These are phyloP conservation scores for Fusarium beomiforme DNA, from an alignment of 2,329 filamentous ascomycete genomes.

Conservation along the genomic window DNA sequence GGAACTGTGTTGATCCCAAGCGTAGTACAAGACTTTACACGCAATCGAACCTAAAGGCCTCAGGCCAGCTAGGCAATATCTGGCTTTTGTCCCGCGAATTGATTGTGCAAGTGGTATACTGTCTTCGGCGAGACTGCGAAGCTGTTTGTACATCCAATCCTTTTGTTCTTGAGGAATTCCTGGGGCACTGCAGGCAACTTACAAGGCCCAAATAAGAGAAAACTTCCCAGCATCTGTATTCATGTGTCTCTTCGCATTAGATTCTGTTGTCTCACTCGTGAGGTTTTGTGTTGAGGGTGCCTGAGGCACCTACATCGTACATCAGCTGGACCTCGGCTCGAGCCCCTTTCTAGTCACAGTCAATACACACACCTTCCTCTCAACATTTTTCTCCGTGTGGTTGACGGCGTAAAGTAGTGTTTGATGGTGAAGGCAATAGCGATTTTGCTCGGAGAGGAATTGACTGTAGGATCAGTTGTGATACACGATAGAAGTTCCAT, in stretches of 20 bases:
- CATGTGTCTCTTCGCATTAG: accelerated
- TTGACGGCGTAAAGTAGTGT: not conserved
- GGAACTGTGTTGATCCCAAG: too few species aligned
- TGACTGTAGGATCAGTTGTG: not conserved
- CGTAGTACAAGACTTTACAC: not conserved
- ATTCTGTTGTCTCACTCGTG: not conserved
- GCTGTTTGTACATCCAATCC: not conserved
- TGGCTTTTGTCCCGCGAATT: not conserved
- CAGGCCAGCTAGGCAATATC: not conserved
- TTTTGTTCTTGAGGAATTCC: not conserved
- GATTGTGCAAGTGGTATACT: not conserved
- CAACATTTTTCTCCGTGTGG: too few species aligned
- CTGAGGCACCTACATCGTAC: too few species aligned
- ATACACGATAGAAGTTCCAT: not conserved
- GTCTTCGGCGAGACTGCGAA: not conserved
- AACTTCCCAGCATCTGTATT: not conserved
- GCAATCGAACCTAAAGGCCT: not conserved
- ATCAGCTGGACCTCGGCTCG: too few species aligned
- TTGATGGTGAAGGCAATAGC: not conserved
- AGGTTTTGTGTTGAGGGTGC: too few species aligned
- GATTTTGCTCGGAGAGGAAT: not conserved
- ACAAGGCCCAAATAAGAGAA: not conserved
- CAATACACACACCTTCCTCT: too few species aligned
- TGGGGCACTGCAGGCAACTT: not conserved
- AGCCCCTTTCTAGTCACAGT: too few species aligned